Percentiles rank a stretch among this genome's conserved stretches.
Conservation (phyloP, 257 asterid species). For the Nemophila menziesii region DNA sequence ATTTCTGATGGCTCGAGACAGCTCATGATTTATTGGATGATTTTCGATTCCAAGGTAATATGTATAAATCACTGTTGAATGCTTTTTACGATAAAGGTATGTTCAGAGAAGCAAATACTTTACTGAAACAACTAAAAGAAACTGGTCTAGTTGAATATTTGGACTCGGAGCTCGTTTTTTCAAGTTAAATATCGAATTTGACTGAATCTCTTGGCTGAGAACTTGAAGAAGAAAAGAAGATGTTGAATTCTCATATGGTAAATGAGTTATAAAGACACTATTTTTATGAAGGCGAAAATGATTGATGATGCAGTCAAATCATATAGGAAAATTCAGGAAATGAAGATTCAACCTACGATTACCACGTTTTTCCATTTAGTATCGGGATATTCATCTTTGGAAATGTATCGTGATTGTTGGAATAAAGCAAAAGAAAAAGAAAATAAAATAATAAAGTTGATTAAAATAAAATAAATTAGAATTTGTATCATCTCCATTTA, state of each 20-base stretch:
- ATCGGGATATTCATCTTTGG: conserved; percentile 46
- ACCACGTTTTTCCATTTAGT: conserved; percentile 49
- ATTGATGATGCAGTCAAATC: conserved; percentile 60
- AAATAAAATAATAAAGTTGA: too few relatives aligned
- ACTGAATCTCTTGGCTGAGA: conserved; percentile 30
- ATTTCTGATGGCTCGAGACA: conserved; percentile 74
- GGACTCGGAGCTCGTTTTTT: conserved; percentile 2
- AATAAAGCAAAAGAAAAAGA: too few relatives aligned
- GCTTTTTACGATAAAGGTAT: conserved; percentile 38
- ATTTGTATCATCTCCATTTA: too few relatives aligned
- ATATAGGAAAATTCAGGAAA: conserved; percentile 58
- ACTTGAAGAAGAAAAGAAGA: conserved; percentile 29
- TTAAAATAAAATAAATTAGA: too few relatives aligned
- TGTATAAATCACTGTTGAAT: conserved; percentile 38
- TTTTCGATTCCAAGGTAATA: conserved; percentile 34
- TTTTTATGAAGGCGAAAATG: conserved; percentile 78
- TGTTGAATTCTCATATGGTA: conserved; percentile 13
- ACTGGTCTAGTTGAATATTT: conserved; percentile 13
- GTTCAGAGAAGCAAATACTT: conserved; percentile 60
- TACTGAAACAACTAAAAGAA: conserved; percentile 31
- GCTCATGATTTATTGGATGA: conserved; percentile 95
- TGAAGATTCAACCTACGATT: conserved; percentile 49
- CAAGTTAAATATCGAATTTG: conserved; percentile 22
- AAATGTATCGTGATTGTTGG: conserved; percentile 70
- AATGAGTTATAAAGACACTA: conserved; percentile 45